Conservation (phyloP, 768 basidiomycete species). For the Tylopilus subfusipes region DNA sequence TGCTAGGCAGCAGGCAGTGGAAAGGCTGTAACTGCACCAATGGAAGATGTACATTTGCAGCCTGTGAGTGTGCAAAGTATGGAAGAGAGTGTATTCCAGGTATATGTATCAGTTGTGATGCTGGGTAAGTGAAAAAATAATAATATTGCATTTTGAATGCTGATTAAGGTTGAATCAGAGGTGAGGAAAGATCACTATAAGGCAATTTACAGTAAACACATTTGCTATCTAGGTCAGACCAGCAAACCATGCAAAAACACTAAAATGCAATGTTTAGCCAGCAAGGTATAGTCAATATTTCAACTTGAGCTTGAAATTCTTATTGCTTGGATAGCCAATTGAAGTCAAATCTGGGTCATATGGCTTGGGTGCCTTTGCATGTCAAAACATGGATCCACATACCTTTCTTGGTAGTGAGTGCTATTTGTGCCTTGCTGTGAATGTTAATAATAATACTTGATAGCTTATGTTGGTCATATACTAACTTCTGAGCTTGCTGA, state of each 20-base stretch:
- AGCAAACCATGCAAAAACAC: slow-evolving; percentile 28
- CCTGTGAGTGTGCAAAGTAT: slow-evolving; percentile 37
- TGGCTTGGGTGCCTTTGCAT: slow-evolving; percentile 49
- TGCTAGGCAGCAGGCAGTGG: slow-evolving; percentile 15
- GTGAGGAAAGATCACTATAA: slow-evolving; percentile 4
- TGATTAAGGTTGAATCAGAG: slow-evolving; percentile 15
- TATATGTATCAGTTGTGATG: slow-evolving; percentile 43
- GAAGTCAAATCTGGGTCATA: slow-evolving; percentile 33
- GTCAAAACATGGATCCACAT: slow-evolving; percentile 15
- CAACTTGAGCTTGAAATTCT: background rate
- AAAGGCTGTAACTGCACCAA: slow-evolving; percentile 9
- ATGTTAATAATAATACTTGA: background rate
- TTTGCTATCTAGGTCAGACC: slow-evolving; percentile 13
- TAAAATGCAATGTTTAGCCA: slow-evolving; percentile 21
- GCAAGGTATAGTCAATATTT: slow-evolving; percentile 17
- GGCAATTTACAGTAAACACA: background rate
- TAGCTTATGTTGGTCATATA: slow-evolving; percentile 42
- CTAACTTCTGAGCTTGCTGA: slow-evolving; percentile 14
- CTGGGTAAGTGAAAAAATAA: slow-evolving; percentile 31
- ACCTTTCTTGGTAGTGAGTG: slow-evolving; percentile 35
- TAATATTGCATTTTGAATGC: background rate
- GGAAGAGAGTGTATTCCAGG: slow-evolving; percentile 53
- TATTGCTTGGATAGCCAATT: slow-evolving; percentile 27
- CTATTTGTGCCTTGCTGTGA: fast-evolving
- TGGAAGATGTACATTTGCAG: slow-evolving; percentile 28